phyloP scores from a whole-genome alignment of 106 monocot species.

The Dioscorea alata region DNA sequence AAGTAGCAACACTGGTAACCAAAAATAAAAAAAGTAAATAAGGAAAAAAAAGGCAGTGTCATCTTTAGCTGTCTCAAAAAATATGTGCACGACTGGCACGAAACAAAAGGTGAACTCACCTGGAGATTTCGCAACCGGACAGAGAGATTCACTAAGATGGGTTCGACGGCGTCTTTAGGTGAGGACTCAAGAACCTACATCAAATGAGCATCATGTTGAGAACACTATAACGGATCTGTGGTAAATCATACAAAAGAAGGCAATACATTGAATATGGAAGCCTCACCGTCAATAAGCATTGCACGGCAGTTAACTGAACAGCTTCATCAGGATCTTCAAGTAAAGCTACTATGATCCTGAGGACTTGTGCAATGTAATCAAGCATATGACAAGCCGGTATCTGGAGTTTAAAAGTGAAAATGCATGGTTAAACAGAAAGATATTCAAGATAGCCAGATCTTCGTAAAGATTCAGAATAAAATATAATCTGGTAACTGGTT shows the following conservation, averaged over 20 bases:
- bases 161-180: slow-evolving; percentile 68
- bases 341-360: slow-evolving; percentile 84
- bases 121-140: slow-evolving; percentile 84
- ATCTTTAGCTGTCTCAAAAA: no score
- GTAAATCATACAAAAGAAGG: background rate
- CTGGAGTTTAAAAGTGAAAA: slow-evolving; percentile 24
- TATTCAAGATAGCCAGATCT: background rate
- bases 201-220: no score
- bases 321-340: slow-evolving; percentile 93
- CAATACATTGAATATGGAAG: background rate
- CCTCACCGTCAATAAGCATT: slow-evolving; percentile 76
- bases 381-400: slow-evolving; percentile 68
- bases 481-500: no score
- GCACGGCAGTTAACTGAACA: slow-evolving; percentile 88
- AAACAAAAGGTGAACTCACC: slow-evolving; percentile 23
- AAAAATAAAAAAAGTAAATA: no score
- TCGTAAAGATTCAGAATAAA: background rate
- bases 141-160: slow-evolving; percentile 68
- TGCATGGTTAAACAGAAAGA: background rate
- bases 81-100: no score
- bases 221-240: no score
- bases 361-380: slow-evolving; percentile 67
- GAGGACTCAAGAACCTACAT: slow-evolving; percentile 71
- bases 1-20: no score
- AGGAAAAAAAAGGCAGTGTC: no score